These are phyloP conservation scores for Simplicillium sp. DNA, from an alignment of 2,329 filamentous ascomycete species.

Conservation along the genomic window DNA sequence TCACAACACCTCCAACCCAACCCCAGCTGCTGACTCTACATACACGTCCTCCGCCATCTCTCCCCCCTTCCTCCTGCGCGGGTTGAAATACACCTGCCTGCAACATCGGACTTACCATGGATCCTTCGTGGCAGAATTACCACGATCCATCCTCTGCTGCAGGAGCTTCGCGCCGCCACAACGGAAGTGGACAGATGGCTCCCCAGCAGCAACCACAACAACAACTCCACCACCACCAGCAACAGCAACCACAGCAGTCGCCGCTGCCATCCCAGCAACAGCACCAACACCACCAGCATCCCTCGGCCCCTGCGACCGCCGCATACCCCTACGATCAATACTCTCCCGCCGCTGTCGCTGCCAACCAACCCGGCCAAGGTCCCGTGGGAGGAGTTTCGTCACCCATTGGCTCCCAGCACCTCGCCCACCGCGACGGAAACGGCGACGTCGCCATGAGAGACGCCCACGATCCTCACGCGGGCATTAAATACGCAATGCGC, in stretches of 20 bases:
- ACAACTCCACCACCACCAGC: conserved; percentile 16
- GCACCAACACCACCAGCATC: conserved; percentile 17
- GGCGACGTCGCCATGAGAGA: conserved; percentile 83
- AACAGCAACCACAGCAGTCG: conserved; percentile 12
- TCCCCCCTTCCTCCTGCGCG: conserved; percentile 11
- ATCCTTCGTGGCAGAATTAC: conserved; percentile 50
- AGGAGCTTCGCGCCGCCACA: conserved; percentile 55
- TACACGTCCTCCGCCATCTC: conserved; percentile 31
- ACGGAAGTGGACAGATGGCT: conserved; percentile 23
- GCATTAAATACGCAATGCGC: conserved; percentile 77
- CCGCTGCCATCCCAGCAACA: conserved; percentile 18
- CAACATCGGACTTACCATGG: not conserved
- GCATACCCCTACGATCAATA: conserved; percentile 62
- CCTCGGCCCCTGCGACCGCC: conserved; percentile 30
- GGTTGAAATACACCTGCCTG: no score
- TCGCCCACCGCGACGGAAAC: conserved; percentile 62
- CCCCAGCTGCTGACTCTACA: not conserved
- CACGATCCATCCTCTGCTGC: conserved; percentile 41
- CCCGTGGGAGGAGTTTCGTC: not conserved
- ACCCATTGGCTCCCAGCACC: conserved; percentile 41
- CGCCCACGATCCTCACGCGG: conserved; percentile 69
- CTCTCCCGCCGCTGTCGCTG: conserved; percentile 47
- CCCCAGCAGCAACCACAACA: conserved; percentile 10
- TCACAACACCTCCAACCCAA: no score
- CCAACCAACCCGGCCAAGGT: conserved; percentile 31